Evolutionary conservation across 768 basidiomycete species (phyloP), one percentile per base, ranked within the genome.

Genomic region (Neoboletus brunneissimus): DNA sequence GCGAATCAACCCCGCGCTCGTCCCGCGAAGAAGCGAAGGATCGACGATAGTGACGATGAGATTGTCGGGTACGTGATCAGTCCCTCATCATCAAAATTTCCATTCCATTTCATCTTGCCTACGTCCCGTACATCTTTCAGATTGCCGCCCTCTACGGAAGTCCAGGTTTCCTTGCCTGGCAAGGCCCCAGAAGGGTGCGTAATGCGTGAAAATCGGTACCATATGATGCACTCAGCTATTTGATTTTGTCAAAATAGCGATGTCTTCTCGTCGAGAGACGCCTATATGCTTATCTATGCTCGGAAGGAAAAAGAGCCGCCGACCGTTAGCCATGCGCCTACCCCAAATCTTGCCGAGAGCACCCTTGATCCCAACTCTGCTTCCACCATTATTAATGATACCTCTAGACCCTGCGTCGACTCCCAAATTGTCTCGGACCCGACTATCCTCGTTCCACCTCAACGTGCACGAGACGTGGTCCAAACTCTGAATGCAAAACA

Each of bases 201-300:
- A 72, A 96, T 4, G 91, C 18, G 91, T 72, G 10, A 91, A 53
- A 75, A 8, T 92, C 92, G 53, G 93, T 84, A 53, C 46, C 37
- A 31, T 58, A 63, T 54, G 53, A 51, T 58, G 35, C 37, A 45
- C 58, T 63, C 42, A 58, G 13, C 35, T 47, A 58, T 58, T 63
- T 70, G 65, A 60, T 63, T 57, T 62, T 52, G 43, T 58, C 46
- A 15, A 23, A 57, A 51, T 62, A 82, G 80, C 57, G 75, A 78
- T 38, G 79, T 89, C 41, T 72, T 72, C 60, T 77, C 82, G 3
- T 94, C 93, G 2, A 89, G 82, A 72, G 93, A 97, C 63, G 93
- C 92, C 7, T 97, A 98, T 72, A 96, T 98, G 94, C 80, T 98
- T 32, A 86, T 98, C 52, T 98, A 98, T 71, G 81, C 83, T 37